Conservation (phyloP, 2,329 filamentous ascomycete genomes). For the Fusarium sp. region DNA sequence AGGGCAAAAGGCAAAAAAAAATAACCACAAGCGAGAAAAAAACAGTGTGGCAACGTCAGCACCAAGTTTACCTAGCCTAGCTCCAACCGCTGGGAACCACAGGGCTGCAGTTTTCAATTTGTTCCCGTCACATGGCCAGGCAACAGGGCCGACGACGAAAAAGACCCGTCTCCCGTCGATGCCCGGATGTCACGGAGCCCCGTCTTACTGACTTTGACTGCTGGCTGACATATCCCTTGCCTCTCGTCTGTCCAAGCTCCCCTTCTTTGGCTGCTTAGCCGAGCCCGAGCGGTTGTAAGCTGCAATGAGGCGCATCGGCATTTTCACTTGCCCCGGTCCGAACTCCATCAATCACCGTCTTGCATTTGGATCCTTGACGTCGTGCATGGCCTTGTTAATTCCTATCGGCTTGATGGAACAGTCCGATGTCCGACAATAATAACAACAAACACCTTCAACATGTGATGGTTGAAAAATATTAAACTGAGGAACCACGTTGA, state of each 20-base stretch:
- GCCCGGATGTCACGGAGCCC: conserved; percentile 45
- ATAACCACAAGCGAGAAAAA: conserved; percentile 6
- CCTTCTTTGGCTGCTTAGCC: conserved; percentile 27
- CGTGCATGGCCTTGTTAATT: not conserved
- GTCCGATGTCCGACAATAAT: not conserved
- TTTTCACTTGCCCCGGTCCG: conserved; percentile 33
- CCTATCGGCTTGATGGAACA: conserved; percentile 9
- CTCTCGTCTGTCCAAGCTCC: conserved; percentile 16
- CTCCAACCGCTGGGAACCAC: conserved; percentile 26
- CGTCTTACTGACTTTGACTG: conserved; percentile 18
- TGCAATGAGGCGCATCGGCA: conserved; percentile 33
- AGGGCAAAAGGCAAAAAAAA: conserved; percentile 22
- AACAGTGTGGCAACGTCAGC: conserved; percentile 34
- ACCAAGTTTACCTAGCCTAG: conserved; percentile 10
- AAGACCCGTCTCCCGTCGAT: conserved; percentile 42
- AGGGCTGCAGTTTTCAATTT: conserved; percentile 42
- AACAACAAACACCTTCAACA: conserved; percentile 21
- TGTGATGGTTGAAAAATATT: not conserved
- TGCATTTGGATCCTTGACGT: conserved; percentile 23
- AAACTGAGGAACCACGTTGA: conserved; percentile 8
- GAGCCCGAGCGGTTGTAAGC: conserved; percentile 41
- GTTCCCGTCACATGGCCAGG: conserved; percentile 40
- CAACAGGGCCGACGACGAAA: conserved; percentile 38
- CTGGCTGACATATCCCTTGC: conserved; percentile 39
- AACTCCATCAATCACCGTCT: conserved; percentile 26